Percentiles rank a stretch among this genome's conserved stretches.
Evolutionary conservation across 306 rosid species (phyloP).

Genomic region (Herpetospermum pedunculosum): DNA sequence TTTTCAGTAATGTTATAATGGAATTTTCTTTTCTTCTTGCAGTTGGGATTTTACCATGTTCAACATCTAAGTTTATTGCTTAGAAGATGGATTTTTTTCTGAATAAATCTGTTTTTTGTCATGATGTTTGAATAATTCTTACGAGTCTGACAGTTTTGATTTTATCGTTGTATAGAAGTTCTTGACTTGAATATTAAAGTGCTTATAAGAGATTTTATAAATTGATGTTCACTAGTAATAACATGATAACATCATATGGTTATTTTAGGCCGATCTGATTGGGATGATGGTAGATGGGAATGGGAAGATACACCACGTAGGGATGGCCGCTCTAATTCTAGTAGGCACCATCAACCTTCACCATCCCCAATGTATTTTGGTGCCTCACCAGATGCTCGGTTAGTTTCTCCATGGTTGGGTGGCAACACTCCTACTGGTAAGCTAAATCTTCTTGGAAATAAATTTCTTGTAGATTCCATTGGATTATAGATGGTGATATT

Average conservation of each 20-base stretch:
- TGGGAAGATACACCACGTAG: slow-evolving; percentile 89
- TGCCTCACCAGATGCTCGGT: slow-evolving; percentile 91
- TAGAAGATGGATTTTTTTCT: not conserved
- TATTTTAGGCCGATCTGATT: slow-evolving; percentile 74
- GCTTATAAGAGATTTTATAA: not conserved
- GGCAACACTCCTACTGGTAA: slow-evolving; percentile 66
- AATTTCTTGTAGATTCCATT: slow-evolving; percentile 1
- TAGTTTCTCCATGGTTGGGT: slow-evolving; percentile 93
- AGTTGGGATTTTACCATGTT: not conserved
- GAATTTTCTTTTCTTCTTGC: not conserved
- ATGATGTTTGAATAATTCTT: too few species aligned
- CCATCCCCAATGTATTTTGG: slow-evolving; percentile 88
- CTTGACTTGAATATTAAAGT: not conserved
- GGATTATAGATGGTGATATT: slow-evolving; percentile 2
- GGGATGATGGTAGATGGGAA: slow-evolving; percentile 96
- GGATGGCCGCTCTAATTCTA: slow-evolving; percentile 41
- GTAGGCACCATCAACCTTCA: slow-evolving; percentile 72
- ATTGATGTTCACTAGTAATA: not conserved
- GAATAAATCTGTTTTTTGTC: too few species aligned
- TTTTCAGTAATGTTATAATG: not conserved
- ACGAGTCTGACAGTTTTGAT: not conserved
- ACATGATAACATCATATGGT: not conserved
- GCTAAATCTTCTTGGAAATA: slow-evolving; percentile 14
- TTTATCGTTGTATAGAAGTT: not conserved
- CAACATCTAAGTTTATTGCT: not conserved